Percentiles rank a stretch among this genome's conserved stretches.
Evolutionary conservation across 2,329 filamentous ascomycete species (phyloP).

Genomic region (Penicillium verrucosum): DNA sequence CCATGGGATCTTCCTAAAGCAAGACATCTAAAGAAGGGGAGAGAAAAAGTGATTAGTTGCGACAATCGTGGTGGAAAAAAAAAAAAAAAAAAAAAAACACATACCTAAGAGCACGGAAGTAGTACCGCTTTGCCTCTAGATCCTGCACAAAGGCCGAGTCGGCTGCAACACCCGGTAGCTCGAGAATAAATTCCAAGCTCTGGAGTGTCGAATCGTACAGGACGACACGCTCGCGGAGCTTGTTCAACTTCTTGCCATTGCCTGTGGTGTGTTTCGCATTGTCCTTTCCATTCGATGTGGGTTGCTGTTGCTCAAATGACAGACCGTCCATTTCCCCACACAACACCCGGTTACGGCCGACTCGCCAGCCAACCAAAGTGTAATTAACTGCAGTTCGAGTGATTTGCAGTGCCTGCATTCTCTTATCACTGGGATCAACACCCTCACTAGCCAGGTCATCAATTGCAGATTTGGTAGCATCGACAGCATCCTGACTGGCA

Average conservation of each 20-base stretch:
- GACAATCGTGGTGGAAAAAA: constrained; percentile 27
- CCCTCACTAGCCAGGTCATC: constrained; percentile 84
- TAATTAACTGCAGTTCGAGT: constrained; percentile 93
- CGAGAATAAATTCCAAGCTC: constrained; percentile 84
- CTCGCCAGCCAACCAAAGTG: constrained; percentile 88
- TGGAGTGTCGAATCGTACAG: constrained; percentile 89
- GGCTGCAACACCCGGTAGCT: constrained; percentile 83
- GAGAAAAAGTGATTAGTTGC: constrained; percentile 4
- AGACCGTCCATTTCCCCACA: constrained; percentile 80
- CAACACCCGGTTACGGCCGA: constrained; percentile 86
- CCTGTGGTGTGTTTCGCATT: constrained; percentile 59
- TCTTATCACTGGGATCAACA: constrained; percentile 74
- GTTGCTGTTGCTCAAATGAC: constrained; percentile 48
- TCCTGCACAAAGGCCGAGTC: constrained; percentile 73
- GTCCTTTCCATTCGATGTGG: constrained; percentile 53
- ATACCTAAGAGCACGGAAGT: constrained; percentile 86
- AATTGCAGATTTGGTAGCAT: constrained; percentile 88
- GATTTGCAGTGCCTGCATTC: constrained; percentile 90
- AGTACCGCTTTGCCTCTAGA: constrained; percentile 72
- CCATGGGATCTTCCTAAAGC: constrained; percentile 82
- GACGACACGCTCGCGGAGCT: constrained; percentile 80
- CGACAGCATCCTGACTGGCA: constrained; percentile 87
- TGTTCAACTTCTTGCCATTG: constrained; percentile 70
- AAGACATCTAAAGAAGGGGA: constrained; percentile 57
- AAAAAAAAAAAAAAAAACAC: constrained; percentile 19